Evolutionary conservation across 352 stramenopile genomes (phyloP), one percentile per base, ranked within the genome.

Genomic region (Globisporangium mamillatum): DNA sequence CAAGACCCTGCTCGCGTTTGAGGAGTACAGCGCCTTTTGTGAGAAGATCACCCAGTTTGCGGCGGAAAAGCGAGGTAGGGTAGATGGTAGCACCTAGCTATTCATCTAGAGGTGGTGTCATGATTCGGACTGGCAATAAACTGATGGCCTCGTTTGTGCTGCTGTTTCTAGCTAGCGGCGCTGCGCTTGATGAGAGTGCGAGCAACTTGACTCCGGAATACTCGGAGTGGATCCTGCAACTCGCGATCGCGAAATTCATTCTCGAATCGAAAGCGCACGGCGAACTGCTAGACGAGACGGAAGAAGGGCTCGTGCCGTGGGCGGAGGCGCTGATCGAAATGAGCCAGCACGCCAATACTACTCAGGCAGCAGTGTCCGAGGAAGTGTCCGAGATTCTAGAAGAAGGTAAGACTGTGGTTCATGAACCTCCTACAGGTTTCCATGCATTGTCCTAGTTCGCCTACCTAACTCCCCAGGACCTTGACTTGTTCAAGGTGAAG

Each of bases 1-100:
- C 70, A 80, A 92, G 69, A 92, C 77, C 29, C 74, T 92, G 54
- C 74, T 94, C 10, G 78, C 86, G 18, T 92, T 91, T 57, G 81
- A 92, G 50, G 74, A 90, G 63, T 94, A 82, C 64, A 72, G 77
- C 24, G 71, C 77, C 10, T 94, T 94, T n/a, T 76, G 74, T 58
- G 69, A 72, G 2, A 75, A 77, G 25, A 92, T 94, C 53, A 77
- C 63, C 27, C 69, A 83, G 61, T 94, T 86, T 41, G 79, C 81
- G 1, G 69, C 71, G 0, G 73, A 82, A 63, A 83, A 85, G 32
- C 70, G 66, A 79, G 69, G 75, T 80, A 25, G 0, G 24, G 24
- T 27, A 22, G 4, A 7, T 50, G 44, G n/a, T 48, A 48, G 29
- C 66, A 12, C 2, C 1, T 55, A 36, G 18, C 54, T 12, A 24